Base-by-base conservation (phyloP, 1,139 yeast species). In the Candida smagusa region DNA sequence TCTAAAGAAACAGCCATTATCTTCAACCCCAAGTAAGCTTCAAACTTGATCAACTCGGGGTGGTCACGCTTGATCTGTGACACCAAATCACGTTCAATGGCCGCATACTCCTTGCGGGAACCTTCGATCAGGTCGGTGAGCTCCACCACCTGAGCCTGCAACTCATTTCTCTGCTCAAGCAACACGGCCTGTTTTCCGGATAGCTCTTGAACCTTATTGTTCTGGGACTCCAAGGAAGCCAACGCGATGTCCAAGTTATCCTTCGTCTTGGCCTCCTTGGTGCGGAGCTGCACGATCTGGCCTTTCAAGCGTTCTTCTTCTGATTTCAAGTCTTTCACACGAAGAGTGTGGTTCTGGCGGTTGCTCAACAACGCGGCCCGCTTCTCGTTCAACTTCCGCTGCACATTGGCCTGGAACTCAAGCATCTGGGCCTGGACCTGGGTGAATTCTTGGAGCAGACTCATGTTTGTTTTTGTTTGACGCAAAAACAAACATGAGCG, bases 11-110 rank as follows among this genome's bases (percentile, higher is more conserved):
- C 41, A 4, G 72, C 77, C 33, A 66, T 69, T 27, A 75, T 63
- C 34, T 56, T 61, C 34, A 76, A 50, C 1, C 81, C 81, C 35
- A 74, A 55, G 40, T 73, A 65, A 35, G 58, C 56, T 41, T 74
- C 79, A 45, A 61, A 73, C 37, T 68, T 63, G 28, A 61, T 50
- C 13, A 74, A 60, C 36, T 72, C 68, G 4, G 65, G 66, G 38
- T 58, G 53, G 39, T 73, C 77, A 21, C 56, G 54, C 22, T 56
- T 52, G 22, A 54, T 46, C 42, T 67, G 68, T 9, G 50, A 51
- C 30, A 50, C 48, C 34, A 64, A 41, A 29, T 48, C 46, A 33
- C 42, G 44, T 33, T 52, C 52, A 6, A 53, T 49, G 7, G 39
- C 46, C n/a, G 43, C 40, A 24, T 58, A 47, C 22, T 53, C 49